These are phyloP conservation scores for Sinapis alba DNA, from an alignment of 441 rosid genomes.

Conservation along the genomic window DNA sequence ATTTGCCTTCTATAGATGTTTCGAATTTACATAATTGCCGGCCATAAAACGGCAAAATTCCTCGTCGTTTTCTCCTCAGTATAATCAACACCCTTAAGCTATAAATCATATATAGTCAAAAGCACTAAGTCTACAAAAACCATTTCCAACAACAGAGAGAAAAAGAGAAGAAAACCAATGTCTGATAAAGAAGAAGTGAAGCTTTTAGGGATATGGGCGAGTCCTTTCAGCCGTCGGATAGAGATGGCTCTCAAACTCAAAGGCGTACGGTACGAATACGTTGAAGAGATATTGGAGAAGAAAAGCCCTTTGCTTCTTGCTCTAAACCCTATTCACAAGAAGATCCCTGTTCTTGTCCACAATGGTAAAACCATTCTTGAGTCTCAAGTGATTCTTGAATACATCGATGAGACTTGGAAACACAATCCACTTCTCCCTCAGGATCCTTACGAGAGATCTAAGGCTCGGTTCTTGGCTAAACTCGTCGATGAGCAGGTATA, in stretches of 20 bases:
- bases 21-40: not conserved
- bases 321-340: constrained; percentile 46
- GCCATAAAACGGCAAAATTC: not conserved
- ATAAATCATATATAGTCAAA: constrained; percentile 4
- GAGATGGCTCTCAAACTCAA: constrained; percentile 54
- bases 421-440: constrained; percentile 44
- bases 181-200: constrained; percentile 45
- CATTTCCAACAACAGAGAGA: not conserved
- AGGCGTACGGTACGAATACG: constrained; percentile 45
- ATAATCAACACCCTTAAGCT: constrained; percentile 4
- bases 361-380: constrained; percentile 46
- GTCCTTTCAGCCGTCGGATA: constrained; percentile 48
- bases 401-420: constrained; percentile 50
- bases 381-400: constrained; percentile 50
- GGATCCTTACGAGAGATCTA: constrained; percentile 42
- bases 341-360: constrained; percentile 50
- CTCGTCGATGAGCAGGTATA: constrained; percentile 46
- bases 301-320: constrained; percentile 45
- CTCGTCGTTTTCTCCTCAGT: not conserved
- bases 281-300: constrained; percentile 42
- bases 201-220: constrained; percentile 46
- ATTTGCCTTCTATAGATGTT: not conserved
- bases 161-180: constrained; percentile 2
- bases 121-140: not conserved
- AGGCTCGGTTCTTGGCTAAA: constrained; percentile 41